Base-by-base conservation (phyloP, 2,329 filamentous ascomycete species). In the Fusarium temperatum region DNA sequence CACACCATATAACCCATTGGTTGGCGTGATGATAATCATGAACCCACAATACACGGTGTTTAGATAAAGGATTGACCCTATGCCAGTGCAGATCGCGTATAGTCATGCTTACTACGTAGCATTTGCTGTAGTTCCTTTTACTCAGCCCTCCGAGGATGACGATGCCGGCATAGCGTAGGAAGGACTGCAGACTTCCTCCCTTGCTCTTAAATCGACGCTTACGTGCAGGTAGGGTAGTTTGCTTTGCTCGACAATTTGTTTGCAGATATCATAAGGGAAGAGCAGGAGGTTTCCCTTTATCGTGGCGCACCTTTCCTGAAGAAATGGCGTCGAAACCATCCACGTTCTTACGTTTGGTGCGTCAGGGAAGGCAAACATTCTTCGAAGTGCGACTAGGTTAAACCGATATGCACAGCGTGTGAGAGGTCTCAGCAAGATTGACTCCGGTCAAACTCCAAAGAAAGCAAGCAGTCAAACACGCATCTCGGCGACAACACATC, bases 281-380 rank as follows among this genome's bases (percentile, higher is more conserved):
- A 36, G 8, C 47, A 51, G 18, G 44, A 68, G 12, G 39, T 14
- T 18, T 38, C 45, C 3, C 35, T 41, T 5, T 70, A 51, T 22
- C 32, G 48, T 4, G 56, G 66, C 6, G 66, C 64, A 6, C 64
- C 41, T 1, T 63, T 68, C 15, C 66, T 64, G 26, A 68, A 50
- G 1, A 68, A 68, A 14, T 68, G 64, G 55, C 56, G 56, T 28
- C 55, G 66, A 20, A 68, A 68, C 22, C 42, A 68, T 39, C 48
- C 66, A 24, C 48, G 64, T 38, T 68, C 24, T 26, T 26, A 26
- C 24, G 24, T 26, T 26, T 26, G 24, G 24, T 26, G 24, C 24
- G 24, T 26, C 24, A 26, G 24, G 24, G 24, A 26, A 26, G 24
- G 24, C 24, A 26, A 26, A 4, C 24, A 26, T 26, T 26, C 24